These are phyloP conservation scores for Medakamo hakoo DNA, from an alignment of 139 green algal genomes.

Conservation along the genomic window DNA sequence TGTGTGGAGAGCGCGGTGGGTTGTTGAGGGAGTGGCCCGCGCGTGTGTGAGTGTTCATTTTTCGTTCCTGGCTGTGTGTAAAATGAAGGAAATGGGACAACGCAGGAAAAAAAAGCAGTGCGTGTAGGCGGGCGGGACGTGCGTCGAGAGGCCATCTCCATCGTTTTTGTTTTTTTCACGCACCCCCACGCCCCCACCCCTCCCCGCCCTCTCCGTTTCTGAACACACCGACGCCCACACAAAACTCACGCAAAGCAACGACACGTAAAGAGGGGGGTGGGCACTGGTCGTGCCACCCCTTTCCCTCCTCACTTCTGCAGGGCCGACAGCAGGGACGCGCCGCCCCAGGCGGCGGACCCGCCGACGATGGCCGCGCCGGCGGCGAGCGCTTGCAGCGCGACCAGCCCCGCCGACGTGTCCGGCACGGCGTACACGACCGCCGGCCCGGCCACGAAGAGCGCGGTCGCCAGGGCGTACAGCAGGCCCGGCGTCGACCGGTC, in stretches of 20 bases:
- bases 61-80: no score
- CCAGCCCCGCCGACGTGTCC: constrained; percentile 18
- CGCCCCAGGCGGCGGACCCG: constrained; percentile 33
- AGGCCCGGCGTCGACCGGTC: constrained; percentile 25
- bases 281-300: no score
- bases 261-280: no score
- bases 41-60: no score
- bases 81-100: no score
- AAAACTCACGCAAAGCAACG: background rate
- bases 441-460: constrained; percentile 23
- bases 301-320: constrained; percentile 40
- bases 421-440: constrained; percentile 31
- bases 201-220: background rate
- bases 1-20: no score
- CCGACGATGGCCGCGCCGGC: constrained; percentile 19
- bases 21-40: no score
- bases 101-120: no score
- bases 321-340: constrained; percentile 20
- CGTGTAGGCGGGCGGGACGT: no score
- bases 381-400: constrained; percentile 22
- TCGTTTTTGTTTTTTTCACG: no score
- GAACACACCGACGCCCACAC: background rate
- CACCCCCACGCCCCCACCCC: no score
- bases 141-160: no score
- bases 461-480: constrained; percentile 19